Percentiles rank a stretch among this genome's conserved stretches.
These are phyloP conservation scores for Teunomyces barrocoloradensis DNA, from an alignment of 805 yeast species.

Conservation along the genomic window DNA sequence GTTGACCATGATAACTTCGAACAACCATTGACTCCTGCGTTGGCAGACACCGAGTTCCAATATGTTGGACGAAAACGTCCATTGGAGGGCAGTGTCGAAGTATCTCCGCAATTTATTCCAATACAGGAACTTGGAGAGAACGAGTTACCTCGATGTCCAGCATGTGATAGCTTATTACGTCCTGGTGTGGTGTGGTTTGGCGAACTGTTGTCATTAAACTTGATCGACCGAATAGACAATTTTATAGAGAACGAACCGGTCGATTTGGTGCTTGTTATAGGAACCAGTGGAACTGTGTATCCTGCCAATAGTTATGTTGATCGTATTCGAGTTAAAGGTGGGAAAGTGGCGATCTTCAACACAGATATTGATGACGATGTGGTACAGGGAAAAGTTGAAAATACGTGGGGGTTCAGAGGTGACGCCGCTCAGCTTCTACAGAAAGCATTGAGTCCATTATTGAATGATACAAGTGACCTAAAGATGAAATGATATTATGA, in stretches of 20 bases:
- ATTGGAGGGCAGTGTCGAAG: conserved; percentile 8
- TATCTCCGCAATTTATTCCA: conserved; percentile 48
- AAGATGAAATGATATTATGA: conserved; percentile 3
- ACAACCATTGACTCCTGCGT: conserved; percentile 59
- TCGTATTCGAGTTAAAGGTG: conserved; percentile 67
- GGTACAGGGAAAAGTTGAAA: conserved; percentile 37
- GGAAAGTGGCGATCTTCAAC: conserved; percentile 81
- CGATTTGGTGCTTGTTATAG: conserved; percentile 78
- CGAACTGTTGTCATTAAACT: conserved; percentile 70
- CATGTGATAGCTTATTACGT: conserved; percentile 63
- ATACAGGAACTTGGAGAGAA: conserved; percentile 45
- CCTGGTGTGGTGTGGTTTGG: conserved; percentile 97
- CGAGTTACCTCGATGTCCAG: conserved; percentile 75
- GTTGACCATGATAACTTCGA: conserved; percentile 48
- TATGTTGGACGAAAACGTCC: conserved; percentile 15
- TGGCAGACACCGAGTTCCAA: conserved; percentile 41
- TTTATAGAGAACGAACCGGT: conserved; percentile 56
- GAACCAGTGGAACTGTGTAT: conserved; percentile 83
- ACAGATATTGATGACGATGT: conserved; percentile 55
- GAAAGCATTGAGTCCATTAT: conserved; percentile 55
- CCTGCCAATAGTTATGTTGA: conserved; percentile 93
- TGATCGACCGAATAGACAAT: conserved; percentile 66
- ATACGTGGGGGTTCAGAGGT: conserved; percentile 72
- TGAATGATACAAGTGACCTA: conserved; percentile 14
- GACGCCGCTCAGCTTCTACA: conserved; percentile 77